These are phyloP conservation scores for Crassisporium funariophilum DNA, from an alignment of 768 basidiomycete genomes.

Conservation along the genomic window DNA sequence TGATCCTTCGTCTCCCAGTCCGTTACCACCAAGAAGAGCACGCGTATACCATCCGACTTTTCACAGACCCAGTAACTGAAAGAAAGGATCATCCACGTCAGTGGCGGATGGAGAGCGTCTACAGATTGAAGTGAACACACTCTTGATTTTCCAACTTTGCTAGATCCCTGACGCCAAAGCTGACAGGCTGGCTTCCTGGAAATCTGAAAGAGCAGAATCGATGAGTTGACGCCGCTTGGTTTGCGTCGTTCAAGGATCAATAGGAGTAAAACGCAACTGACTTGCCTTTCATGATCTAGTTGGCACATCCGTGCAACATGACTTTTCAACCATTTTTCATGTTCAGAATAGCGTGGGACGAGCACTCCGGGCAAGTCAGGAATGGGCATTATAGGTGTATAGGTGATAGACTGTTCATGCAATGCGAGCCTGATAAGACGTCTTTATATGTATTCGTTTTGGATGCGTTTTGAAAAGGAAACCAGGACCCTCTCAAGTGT, in stretches of 20 bases:
- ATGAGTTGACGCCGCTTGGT: slow-evolving; percentile 19
- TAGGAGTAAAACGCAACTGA: slow-evolving; percentile 10
- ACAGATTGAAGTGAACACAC: slow-evolving; percentile 44
- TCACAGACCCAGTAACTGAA: slow-evolving; percentile 98
- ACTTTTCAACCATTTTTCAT: slow-evolving; percentile 65
- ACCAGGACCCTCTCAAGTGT: slow-evolving; percentile 1
- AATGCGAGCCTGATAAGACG: slow-evolving; percentile 16
- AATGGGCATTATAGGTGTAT: slow-evolving; percentile 48
- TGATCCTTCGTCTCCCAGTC: slow-evolving; percentile 54
- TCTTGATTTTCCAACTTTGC: slow-evolving; percentile 80
- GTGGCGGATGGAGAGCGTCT: slow-evolving; percentile 5
- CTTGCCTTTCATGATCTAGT: slow-evolving; percentile 62
- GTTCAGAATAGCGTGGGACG: slow-evolving; percentile 55
- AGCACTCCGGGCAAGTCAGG: slow-evolving; percentile 73
- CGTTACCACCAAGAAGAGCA: slow-evolving; percentile 78
- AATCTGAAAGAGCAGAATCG: slow-evolving; percentile 54
- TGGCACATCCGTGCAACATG: slow-evolving; percentile 68
- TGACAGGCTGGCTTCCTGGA: slow-evolving; percentile 95
- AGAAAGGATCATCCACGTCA: slow-evolving; percentile 3
- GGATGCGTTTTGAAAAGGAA: neutral
- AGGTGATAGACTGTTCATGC: slow-evolving; percentile 16
- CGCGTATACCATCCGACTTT: slow-evolving; percentile 94
- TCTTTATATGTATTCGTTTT: slow-evolving; percentile 11
- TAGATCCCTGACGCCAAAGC: slow-evolving; percentile 74
- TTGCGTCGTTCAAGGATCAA: neutral